phyloP scores from a whole-genome alignment of 352 stramenopile species.

The Aphanomyces euteiches region DNA sequence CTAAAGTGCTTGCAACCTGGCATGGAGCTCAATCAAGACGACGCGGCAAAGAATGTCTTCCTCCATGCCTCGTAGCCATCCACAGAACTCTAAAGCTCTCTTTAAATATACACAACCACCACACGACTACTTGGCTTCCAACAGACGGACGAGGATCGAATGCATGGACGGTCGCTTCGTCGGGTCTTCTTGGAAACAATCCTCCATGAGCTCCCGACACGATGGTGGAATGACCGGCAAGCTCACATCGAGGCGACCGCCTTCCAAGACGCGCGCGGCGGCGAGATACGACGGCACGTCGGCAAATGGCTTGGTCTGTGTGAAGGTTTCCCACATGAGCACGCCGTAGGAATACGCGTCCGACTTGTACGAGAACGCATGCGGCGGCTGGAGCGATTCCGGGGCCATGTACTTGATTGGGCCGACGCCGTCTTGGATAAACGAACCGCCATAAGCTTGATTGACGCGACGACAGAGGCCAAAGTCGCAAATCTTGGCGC shows the following conservation, averaged over 20 bases:
- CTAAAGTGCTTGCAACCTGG: constrained; percentile 57
- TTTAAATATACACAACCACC: too few species aligned
- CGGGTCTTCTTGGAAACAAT: constrained; percentile 67
- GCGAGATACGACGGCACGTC: constrained; percentile 54
- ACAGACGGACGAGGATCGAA: constrained; percentile 54
- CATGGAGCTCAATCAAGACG: constrained; percentile 39
- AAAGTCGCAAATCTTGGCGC: constrained; percentile 64
- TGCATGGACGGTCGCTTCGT: constrained; percentile 64
- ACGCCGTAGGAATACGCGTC: constrained; percentile 84
- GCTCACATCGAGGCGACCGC: constrained; percentile 51
- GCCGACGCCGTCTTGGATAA: constrained; percentile 62
- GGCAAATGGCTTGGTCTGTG: constrained; percentile 47
- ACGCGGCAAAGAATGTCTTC: background rate
- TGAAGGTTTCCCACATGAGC: constrained; percentile 79
- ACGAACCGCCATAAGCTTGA: constrained; percentile 35
- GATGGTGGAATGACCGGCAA: constrained; percentile 42
- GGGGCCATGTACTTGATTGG: constrained; percentile 83
- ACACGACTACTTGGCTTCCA: background rate
- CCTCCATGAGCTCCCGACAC: constrained; percentile 57
- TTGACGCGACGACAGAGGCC: constrained; percentile 22
- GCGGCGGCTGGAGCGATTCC: constrained; percentile 69
- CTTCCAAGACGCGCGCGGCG: constrained; percentile 56
- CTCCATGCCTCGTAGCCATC: background rate
- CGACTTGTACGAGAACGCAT: constrained; percentile 70
- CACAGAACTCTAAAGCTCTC: too few species aligned